Evolutionary conservation across 2,329 filamentous ascomycete genomes (phyloP).

Genomic region (Hypoxylon sp.): DNA sequence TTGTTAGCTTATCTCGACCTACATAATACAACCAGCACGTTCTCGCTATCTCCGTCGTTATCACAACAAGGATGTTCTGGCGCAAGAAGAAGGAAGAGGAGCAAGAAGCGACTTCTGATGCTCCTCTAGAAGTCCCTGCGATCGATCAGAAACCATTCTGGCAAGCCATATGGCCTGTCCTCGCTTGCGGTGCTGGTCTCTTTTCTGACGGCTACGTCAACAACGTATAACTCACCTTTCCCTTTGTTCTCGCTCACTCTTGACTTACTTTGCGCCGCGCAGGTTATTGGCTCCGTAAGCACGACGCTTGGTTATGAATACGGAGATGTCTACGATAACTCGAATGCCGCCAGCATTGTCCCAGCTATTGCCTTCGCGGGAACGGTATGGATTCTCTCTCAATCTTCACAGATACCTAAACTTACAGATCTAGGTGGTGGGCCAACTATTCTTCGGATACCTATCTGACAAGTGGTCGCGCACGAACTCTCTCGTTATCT

Average conservation of each 20-base stretch:
- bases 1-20: constrained; percentile 11
- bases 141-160: constrained; percentile 51
- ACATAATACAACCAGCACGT: constrained; percentile 2
- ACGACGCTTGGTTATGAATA: constrained; percentile 81
- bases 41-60: not conserved
- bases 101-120: constrained; percentile 34
- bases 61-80: constrained; percentile 42
- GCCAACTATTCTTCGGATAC: constrained; percentile 84
- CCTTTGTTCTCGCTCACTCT: not conserved
- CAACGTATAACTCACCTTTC: constrained; percentile 66
- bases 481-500: constrained; percentile 83
- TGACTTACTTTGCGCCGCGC: constrained; percentile 24
- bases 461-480: constrained; percentile 87
- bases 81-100: constrained; percentile 43
- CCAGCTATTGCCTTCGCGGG: constrained; percentile 87
- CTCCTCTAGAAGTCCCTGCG: constrained; percentile 36
- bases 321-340: constrained; percentile 74
- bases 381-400: constrained; percentile 60
- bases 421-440: constrained; percentile 67
- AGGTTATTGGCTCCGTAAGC: constrained; percentile 90
- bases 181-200: constrained; percentile 89
- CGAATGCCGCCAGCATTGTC: constrained; percentile 79
- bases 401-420: not conserved
- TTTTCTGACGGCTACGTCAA: constrained; percentile 96
- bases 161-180: constrained; percentile 71